Conservation (phyloP, 345 rosid species). For the Lumnitzera racemosa region DNA sequence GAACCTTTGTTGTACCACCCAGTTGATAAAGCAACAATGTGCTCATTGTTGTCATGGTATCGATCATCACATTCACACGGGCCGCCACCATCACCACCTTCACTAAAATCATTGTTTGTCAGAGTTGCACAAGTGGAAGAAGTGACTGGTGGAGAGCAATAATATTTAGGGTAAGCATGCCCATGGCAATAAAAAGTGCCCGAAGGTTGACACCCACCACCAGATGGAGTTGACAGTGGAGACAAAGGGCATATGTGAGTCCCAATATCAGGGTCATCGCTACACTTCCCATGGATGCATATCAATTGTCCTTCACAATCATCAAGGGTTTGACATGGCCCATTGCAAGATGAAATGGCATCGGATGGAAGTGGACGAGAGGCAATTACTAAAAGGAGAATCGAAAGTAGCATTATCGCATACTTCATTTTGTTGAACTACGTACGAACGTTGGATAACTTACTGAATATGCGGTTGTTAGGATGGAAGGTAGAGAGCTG, state of each 20-base stretch:
- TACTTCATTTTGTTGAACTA: slow-evolving; percentile 1
- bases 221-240: neutral
- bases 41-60: slow-evolving; percentile 13
- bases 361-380: slow-evolving; percentile 2
- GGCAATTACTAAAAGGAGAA: neutral
- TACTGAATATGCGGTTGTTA: no score
- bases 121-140: slow-evolving; percentile 16
- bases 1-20: slow-evolving; percentile 28
- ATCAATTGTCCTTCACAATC: slow-evolving; percentile 32
- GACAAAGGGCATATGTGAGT: slow-evolving; percentile 16
- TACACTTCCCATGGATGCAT: slow-evolving; percentile 30
- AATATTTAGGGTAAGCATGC: neutral
- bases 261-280: slow-evolving; percentile 29
- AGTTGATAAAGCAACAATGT: slow-evolving; percentile 29
- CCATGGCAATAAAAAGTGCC: slow-evolving; percentile 12
- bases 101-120: slow-evolving; percentile 28
- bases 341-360: slow-evolving; percentile 31
- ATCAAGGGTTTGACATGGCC: slow-evolving; percentile 20
- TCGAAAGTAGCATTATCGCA: neutral
- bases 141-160: slow-evolving; percentile 26
- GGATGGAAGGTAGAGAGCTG: no score
- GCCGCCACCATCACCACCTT: slow-evolving; percentile 27
- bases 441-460: no score
- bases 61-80: slow-evolving; percentile 21
- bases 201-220: slow-evolving; percentile 9